Evolutionary conservation across 441 rosid genomes (phyloP).

Genomic region (Croton setiger): DNA sequence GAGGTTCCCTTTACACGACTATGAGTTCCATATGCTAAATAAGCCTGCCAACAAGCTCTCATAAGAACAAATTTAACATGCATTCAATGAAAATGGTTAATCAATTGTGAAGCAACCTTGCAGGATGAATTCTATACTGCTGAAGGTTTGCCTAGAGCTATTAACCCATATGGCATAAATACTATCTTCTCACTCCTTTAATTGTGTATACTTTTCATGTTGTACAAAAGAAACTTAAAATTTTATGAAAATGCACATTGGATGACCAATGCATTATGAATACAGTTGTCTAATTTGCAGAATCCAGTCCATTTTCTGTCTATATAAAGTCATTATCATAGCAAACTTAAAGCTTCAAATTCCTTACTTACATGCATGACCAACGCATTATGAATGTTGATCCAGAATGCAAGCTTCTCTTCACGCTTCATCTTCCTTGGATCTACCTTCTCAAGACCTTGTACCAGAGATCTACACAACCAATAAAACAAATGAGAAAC

Average conservation of each 20-base stretch:
- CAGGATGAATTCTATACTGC: background rate
- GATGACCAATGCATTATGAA: too few species aligned
- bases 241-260: background rate
- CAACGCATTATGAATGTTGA: slow-evolving; percentile 35
- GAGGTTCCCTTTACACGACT: slow-evolving; percentile 43
- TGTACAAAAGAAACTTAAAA: background rate
- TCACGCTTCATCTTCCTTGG: slow-evolving; percentile 68
- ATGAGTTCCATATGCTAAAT: slow-evolving; percentile 66
- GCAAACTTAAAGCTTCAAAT: slow-evolving; percentile 8
- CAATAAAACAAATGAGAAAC: slow-evolving; percentile 17
- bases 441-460: slow-evolving; percentile 70
- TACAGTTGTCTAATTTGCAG: too few species aligned
- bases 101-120: background rate
- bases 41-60: slow-evolving; percentile 48
- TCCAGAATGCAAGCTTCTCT: slow-evolving; percentile 42
- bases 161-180: background rate
- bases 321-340: background rate
- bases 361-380: slow-evolving; percentile 53
- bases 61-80: slow-evolving; percentile 2
- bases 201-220: background rate
- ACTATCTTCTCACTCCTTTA: background rate
- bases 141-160: background rate
- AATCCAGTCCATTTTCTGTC: background rate
- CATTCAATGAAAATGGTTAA: background rate
- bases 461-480: slow-evolving; percentile 56